phyloP scores from a whole-genome alignment of 2,329 filamentous ascomycete genomes.

The Venturia effusa region DNA sequence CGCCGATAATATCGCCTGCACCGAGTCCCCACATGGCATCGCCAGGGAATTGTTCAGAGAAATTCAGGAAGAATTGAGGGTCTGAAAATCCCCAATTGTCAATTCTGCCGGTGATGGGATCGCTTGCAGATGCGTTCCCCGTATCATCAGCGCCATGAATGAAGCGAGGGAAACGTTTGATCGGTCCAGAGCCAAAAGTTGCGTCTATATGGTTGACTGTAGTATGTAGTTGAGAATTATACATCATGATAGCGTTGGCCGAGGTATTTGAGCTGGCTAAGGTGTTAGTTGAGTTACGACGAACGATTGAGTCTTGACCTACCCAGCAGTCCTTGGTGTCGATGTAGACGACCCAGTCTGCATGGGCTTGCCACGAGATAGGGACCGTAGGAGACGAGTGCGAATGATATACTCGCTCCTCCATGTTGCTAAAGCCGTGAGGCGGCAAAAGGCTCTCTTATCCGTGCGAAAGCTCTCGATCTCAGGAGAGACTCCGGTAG shows the following conservation, averaged over 20 bases:
- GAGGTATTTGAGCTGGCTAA: neutral
- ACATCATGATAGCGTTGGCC: conserved; percentile 66
- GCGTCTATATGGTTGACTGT: conserved; percentile 72
- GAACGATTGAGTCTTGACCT: neutral
- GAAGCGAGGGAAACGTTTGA: conserved; percentile 64
- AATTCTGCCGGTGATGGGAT: conserved; percentile 64
- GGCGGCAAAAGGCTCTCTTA: conserved; percentile 66
- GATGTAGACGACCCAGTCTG: neutral
- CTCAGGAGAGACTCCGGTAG: conserved; percentile 38
- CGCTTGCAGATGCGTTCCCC: conserved; percentile 68
- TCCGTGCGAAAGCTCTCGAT: conserved; percentile 52
- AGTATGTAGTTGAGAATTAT: conserved; percentile 72
- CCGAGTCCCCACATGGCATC: conserved; percentile 68
- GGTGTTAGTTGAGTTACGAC: neutral
- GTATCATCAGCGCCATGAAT: conserved; percentile 75
- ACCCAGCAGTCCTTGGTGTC: neutral
- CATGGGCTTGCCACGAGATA: conserved; percentile 69
- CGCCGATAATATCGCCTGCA: conserved; percentile 61
- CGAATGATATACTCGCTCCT: conserved; percentile 88
- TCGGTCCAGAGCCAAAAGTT: conserved; percentile 53
- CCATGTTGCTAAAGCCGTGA: conserved; percentile 84
- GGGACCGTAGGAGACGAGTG: conserved; percentile 70
- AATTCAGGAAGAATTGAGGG: conserved; percentile 62
- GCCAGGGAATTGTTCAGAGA: conserved; percentile 65
- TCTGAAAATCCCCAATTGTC: conserved; percentile 72